Evolutionary conservation across 2,329 filamentous ascomycete genomes (phyloP).

Genomic region (Fusarium metavorans): DNA sequence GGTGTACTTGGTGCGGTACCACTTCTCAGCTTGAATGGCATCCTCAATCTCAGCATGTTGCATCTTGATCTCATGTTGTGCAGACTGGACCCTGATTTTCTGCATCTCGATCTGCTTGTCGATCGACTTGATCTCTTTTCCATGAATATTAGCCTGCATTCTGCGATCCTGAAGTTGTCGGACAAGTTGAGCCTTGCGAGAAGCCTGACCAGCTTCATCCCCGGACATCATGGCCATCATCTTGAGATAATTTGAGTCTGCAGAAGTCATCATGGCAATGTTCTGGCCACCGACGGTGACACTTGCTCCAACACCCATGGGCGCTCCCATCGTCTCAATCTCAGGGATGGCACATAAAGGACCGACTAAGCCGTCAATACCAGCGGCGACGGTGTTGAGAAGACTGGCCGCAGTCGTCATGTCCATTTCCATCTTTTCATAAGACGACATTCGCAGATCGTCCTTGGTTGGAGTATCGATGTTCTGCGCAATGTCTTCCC

Average conservation of each 20-base stretch:
- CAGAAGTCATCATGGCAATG: not conserved
- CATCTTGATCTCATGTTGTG: not conserved
- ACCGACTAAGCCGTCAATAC: not conserved
- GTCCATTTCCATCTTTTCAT: not conserved
- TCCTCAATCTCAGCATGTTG: not conserved
- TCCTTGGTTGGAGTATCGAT: not conserved
- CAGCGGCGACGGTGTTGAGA: not conserved
- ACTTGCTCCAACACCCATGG: not conserved
- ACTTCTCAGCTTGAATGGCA: not conserved
- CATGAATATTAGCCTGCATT: slow-evolving; percentile 10
- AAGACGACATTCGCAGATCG: not conserved
- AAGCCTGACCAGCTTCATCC: not conserved
- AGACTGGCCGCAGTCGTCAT: not conserved
- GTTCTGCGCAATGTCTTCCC: not conserved
- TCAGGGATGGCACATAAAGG: not conserved
- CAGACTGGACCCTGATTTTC: not conserved
- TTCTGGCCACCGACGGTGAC: not conserved
- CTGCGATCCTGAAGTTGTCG: slow-evolving; percentile 11
- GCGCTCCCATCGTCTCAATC: not conserved
- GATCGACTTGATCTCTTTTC: slow-evolving; percentile 19
- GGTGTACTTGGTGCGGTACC: slow-evolving; percentile 16
- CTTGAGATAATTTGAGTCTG: not conserved
- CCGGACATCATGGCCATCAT: not conserved
- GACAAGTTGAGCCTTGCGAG: not conserved
- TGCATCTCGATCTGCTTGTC: slow-evolving; percentile 21